Evolutionary conservation across 345 rosid genomes (phyloP).

Genomic region (Gossypioides kirkii): DNA sequence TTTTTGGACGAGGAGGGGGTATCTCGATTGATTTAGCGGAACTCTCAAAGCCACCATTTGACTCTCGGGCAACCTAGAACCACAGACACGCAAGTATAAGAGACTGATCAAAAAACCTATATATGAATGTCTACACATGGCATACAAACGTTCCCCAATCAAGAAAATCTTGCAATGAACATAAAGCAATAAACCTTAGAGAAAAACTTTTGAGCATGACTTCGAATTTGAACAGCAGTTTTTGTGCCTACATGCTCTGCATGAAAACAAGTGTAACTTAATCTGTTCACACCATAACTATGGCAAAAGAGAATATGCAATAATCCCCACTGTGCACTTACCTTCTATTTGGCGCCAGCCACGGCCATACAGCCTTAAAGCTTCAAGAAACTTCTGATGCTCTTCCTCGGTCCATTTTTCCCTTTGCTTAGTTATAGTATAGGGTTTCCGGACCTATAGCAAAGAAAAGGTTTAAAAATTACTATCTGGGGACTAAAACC

Average conservation of each 20-base stretch:
- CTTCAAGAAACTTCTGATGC: constrained; percentile 83
- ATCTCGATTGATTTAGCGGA: constrained; percentile 47
- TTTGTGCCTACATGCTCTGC: constrained; percentile 88
- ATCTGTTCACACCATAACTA: constrained; percentile 2
- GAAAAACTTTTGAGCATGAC: constrained; percentile 98
- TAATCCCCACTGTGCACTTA: constrained; percentile 13
- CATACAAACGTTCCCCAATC: background rate
- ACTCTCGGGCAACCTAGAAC: constrained; percentile 56
- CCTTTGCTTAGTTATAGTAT: constrained; percentile 76
- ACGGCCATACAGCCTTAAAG: constrained; percentile 76
- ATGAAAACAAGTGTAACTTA: constrained; percentile 16
- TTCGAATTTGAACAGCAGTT: constrained; percentile 89
- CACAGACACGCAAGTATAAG: constrained; percentile 12
- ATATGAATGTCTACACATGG: background rate
- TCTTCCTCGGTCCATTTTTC: constrained; percentile 91
- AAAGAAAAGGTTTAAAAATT: background rate
- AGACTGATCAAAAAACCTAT: background rate
- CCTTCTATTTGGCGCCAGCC: constrained; percentile 89
- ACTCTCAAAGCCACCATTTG: constrained; percentile 25
- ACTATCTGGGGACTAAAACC: background rate
- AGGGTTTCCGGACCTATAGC: constrained; percentile 66
- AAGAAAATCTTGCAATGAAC: constrained; percentile 1
- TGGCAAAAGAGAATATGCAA: background rate
- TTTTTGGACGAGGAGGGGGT: constrained; percentile 95
- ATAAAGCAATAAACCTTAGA: constrained; percentile 52